phyloP scores from a whole-genome alignment of 257 asterid genomes.

The Fraxinus pennsylvanica region DNA sequence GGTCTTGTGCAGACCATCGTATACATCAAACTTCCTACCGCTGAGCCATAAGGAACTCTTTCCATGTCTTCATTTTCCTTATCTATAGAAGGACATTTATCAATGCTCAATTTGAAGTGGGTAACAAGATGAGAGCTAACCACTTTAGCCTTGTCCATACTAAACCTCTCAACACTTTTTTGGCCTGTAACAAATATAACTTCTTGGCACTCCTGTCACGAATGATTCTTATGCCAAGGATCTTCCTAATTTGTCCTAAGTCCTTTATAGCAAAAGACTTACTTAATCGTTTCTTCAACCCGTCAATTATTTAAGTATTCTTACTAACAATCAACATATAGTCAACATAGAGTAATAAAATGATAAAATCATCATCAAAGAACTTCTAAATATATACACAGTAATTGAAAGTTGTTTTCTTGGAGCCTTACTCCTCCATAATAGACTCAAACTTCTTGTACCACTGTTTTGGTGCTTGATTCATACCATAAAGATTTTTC shows the following conservation, averaged over 20 bases:
- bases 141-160: neutral
- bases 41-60: neutral
- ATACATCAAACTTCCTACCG: neutral
- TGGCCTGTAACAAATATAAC: neutral
- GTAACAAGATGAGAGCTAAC: neutral
- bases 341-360: neutral
- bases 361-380: neutral
- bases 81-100: neutral
- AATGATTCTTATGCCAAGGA: too few relatives aligned
- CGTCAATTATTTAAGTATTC: neutral
- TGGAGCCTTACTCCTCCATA: too few relatives aligned
- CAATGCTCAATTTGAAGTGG: too few relatives aligned
- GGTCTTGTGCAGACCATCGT: neutral
- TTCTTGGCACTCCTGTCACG: accelerated
- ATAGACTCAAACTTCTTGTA: neutral
- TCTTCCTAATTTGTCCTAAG: neutral
- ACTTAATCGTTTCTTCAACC: neutral
- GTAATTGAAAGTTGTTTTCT: neutral
- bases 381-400: neutral
- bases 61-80: neutral
- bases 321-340: too few relatives aligned
- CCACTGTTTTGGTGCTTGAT: neutral
- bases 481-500: neutral
- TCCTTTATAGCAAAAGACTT: neutral
- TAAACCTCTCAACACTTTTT: too few relatives aligned